These are phyloP conservation scores for Fusarium sterilihyphosum DNA, from an alignment of 2,329 filamentous ascomycete genomes.

Conservation along the genomic window DNA sequence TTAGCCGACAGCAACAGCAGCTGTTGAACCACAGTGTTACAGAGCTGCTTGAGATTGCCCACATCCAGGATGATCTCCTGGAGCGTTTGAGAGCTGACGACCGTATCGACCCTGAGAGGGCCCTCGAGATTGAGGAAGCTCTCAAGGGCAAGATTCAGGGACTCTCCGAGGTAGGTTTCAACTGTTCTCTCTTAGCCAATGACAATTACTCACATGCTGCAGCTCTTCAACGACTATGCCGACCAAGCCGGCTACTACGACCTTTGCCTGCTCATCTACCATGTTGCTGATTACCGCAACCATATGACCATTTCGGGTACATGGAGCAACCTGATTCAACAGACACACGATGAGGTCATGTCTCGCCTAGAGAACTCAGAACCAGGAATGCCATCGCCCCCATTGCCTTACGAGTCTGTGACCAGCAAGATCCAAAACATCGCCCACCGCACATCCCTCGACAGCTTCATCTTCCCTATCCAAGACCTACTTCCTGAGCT, in stretches of 20 bases:
- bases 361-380: constrained; percentile 56
- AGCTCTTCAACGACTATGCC: constrained; percentile 94
- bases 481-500: constrained; percentile 68
- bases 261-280: constrained; percentile 90
- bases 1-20: constrained; percentile 84
- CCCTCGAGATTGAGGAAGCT: constrained; percentile 69
- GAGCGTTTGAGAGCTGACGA: constrained; percentile 79
- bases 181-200: too few species aligned
- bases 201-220: constrained; percentile 33
- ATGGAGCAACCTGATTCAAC: constrained; percentile 84
- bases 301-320: constrained; percentile 83
- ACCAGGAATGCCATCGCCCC: constrained; percentile 51
- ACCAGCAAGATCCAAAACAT: constrained; percentile 71
- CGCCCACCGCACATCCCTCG: constrained; percentile 70
- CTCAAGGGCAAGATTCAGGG: constrained; percentile 83
- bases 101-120: constrained; percentile 72
- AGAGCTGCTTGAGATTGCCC: constrained; percentile 89
- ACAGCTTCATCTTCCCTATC: constrained; percentile 74
- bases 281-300: constrained; percentile 90
- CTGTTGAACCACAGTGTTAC: constrained; percentile 85
- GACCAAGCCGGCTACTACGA: constrained; percentile 94
- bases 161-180: constrained; percentile 75
- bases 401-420: constrained; percentile 75
- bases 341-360: constrained; percentile 69
- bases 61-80: constrained; percentile 92